Percentiles rank a stretch among this genome's conserved stretches.
phyloP scores from a whole-genome alignment of 2,329 filamentous ascomycete species.

The Alternaria alternata region DNA sequence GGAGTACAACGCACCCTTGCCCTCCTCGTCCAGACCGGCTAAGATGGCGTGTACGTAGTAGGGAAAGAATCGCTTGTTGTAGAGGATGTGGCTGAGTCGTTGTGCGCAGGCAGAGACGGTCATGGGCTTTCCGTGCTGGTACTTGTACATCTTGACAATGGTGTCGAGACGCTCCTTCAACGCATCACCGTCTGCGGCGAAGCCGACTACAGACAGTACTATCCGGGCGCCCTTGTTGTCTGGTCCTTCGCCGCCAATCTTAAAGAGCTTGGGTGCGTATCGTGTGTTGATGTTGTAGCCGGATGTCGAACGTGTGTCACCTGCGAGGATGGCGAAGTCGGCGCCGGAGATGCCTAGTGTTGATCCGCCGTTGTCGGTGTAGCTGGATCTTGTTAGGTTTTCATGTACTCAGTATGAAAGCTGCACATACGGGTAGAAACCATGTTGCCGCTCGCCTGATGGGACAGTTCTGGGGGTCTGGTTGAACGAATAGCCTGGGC shows the following conservation, averaged over 20 bases:
- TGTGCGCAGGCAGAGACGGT: constrained; percentile 93
- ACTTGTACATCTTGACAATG: constrained; percentile 98
- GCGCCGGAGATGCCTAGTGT: constrained; percentile 93
- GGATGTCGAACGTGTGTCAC: constrained; percentile 93
- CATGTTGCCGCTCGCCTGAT: constrained; percentile 70
- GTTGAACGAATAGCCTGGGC: constrained; percentile 68
- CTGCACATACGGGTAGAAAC: constrained; percentile 84
- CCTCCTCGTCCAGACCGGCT: constrained; percentile 92
- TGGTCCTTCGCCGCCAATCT: constrained; percentile 89
- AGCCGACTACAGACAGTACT: constrained; percentile 92
- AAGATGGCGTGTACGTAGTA: constrained; percentile 98
- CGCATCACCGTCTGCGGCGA: constrained; percentile 92
- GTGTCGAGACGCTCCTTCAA: constrained; percentile 93
- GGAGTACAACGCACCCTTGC: constrained; percentile 91
- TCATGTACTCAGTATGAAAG: constrained; percentile 1
- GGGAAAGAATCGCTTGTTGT: constrained; percentile 97
- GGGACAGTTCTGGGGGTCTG: constrained; percentile 58
- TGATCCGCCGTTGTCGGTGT: constrained; percentile 97
- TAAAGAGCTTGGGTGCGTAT: constrained; percentile 94
- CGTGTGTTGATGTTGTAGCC: constrained; percentile 99
- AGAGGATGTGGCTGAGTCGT: constrained; percentile 92
- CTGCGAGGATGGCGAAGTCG: constrained; percentile 95
- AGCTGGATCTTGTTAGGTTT: constrained; percentile 62
- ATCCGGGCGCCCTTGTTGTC: constrained; percentile 86
- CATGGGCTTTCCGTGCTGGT: constrained; percentile 97